These are phyloP conservation scores for Phytophthora sp. DNA, from an alignment of 352 stramenopile genomes.

Conservation along the genomic window DNA sequence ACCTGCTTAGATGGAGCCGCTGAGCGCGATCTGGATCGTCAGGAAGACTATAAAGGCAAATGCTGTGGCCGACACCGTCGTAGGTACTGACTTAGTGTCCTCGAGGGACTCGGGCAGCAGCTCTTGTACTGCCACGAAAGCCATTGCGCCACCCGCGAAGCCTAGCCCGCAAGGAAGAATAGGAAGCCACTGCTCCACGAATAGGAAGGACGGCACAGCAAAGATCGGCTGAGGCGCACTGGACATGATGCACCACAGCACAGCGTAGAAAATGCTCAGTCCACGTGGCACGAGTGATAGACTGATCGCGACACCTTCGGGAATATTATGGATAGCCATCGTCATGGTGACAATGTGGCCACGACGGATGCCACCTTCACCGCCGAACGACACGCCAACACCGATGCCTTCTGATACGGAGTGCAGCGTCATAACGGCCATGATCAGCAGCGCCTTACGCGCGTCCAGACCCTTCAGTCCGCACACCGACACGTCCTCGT, in stretches of 20 bases:
- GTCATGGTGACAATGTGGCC: constrained; percentile 97
- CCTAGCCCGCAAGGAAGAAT: constrained; percentile 95
- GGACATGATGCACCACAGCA: constrained; percentile 92
- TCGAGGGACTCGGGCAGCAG: constrained; percentile 83
- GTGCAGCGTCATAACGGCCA: constrained; percentile 99
- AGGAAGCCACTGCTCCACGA: constrained; percentile 92
- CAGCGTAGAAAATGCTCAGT: constrained; percentile 86
- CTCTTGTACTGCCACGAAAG: constrained; percentile 93
- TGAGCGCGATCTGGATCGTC: constrained; percentile 82
- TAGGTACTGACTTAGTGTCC: constrained; percentile 81
- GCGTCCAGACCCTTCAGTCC: constrained; percentile 83
- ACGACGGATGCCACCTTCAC: constrained; percentile 91
- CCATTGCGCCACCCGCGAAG: constrained; percentile 98
- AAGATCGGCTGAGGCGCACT: constrained; percentile 96
- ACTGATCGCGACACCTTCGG: constrained; percentile 96
- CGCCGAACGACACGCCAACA: constrained; percentile 98
- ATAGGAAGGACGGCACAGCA: constrained; percentile 96
- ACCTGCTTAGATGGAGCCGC: constrained; percentile 46
- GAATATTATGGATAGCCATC: constrained; percentile 98
- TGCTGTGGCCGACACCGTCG: constrained; percentile 70
- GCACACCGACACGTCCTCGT: constrained; percentile 95
- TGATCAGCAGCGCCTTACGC: constrained; percentile 95
- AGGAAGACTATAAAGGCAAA: constrained; percentile 85
- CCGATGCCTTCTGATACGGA: constrained; percentile 97
- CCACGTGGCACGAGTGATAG: constrained; percentile 95